These are phyloP conservation scores for Populus alba DNA, from an alignment of 345 rosid genomes.

Conservation along the genomic window DNA sequence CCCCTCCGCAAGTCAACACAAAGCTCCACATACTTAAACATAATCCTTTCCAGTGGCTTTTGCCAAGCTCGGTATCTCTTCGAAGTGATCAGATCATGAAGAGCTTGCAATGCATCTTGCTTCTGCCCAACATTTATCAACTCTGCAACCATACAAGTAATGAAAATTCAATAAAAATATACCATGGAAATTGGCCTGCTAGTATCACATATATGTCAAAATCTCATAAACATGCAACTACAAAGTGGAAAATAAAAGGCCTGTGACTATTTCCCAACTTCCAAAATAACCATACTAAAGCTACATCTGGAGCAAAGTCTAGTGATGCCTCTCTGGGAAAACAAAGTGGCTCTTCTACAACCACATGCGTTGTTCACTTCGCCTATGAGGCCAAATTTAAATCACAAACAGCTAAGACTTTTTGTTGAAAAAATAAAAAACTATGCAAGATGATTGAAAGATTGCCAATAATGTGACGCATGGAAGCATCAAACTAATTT, in stretches of 20 bases:
- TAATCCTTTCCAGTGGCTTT: slow-evolving; percentile 80
- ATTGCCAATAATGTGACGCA: not conserved
- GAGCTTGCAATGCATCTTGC: slow-evolving; percentile 90
- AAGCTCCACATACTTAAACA: slow-evolving; percentile 95
- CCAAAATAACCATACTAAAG: not conserved
- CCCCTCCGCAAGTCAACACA: slow-evolving; percentile 94
- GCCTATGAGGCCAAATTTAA: not conserved
- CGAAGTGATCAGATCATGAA: slow-evolving; percentile 85
- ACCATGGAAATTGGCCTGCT: not conserved
- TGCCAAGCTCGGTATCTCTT: slow-evolving; percentile 97
- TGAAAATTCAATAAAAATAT: not conserved
- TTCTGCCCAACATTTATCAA: slow-evolving; percentile 97
- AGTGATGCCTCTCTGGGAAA: not conserved
- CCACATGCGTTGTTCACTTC: not conserved
- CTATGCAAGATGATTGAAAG: no score
- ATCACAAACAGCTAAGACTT: not conserved
- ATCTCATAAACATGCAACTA: not conserved
- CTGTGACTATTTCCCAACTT: not conserved
- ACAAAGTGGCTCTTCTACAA: not conserved
- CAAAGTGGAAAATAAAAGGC: not conserved
- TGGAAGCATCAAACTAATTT: not conserved
- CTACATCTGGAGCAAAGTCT: not conserved
- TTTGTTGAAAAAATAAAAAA: not conserved
- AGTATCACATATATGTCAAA: not conserved
- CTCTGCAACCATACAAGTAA: slow-evolving; percentile 40